Conservation (phyloP, 768 basidiomycete species). For the Hygrocybe punicea region DNA sequence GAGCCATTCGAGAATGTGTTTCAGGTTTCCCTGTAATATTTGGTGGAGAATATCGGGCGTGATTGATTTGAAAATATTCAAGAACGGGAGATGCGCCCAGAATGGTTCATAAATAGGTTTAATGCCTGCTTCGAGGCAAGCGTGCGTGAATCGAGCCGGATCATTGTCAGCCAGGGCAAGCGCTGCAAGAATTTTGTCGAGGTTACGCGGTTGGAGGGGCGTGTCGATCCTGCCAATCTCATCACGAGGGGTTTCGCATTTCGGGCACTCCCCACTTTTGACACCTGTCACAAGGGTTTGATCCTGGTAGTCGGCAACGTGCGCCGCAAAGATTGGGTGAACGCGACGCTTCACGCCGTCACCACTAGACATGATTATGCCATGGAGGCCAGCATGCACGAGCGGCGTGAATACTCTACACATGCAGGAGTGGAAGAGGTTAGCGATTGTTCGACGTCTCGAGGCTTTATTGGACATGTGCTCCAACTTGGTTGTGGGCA, state of each 20-base stretch:
- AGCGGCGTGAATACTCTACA: conserved; percentile 29
- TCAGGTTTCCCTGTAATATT: conserved; percentile 46
- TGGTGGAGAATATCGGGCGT: conserved; percentile 51
- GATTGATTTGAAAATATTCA: conserved; percentile 40
- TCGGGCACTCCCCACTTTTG: conserved; percentile 29
- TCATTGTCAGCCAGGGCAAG: conserved; percentile 11
- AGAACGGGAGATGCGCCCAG: conserved; percentile 40
- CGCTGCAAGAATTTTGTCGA: conserved; percentile 18
- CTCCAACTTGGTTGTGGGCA: conserved; percentile 37
- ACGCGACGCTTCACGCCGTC: conserved; percentile 32
- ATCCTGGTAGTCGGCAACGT: conserved; percentile 44
- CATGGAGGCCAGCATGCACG: conserved; percentile 19
- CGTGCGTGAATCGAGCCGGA: conserved; percentile 10
- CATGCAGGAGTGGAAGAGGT: conserved; percentile 41
- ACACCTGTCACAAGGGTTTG: conserved; percentile 37
- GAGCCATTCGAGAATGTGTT: conserved; percentile 41
- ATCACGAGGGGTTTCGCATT: conserved; percentile 16
- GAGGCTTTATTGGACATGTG: conserved; percentile 25
- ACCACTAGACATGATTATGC: conserved; percentile 27
- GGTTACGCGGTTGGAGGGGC: conserved; percentile 8
- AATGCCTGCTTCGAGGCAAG: conserved; percentile 20
- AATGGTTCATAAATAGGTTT: conserved; percentile 35
- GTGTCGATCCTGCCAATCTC: conserved; percentile 18
- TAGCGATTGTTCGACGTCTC: conserved; percentile 17
- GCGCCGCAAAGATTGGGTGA: conserved; percentile 41